Evolutionary conservation across 768 basidiomycete species (phyloP), one percentile per base, ranked within the genome.

Genomic region (Boletus tomentosulus): DNA sequence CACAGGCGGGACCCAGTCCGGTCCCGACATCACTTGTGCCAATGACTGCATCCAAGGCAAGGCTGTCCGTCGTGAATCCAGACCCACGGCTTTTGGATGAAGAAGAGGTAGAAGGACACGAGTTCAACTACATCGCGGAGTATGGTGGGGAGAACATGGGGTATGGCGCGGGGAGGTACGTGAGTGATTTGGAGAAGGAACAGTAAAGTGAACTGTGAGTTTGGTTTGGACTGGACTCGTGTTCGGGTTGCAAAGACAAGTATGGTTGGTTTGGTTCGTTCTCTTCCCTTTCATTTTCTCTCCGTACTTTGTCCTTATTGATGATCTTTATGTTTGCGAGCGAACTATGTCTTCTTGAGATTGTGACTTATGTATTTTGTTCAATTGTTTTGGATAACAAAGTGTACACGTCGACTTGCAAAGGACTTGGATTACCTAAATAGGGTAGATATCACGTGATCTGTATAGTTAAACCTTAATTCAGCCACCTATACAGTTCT

Each of bases 111-210:
- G 45, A 9, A 4, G 16, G 11, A 6, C 78, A 78, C 3, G 70
- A 74, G 13, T 83, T 79, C 59, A 84, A 85, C 63, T 83, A 85
- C 56, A 74, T 83, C 45, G 74, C 75, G 44, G 83, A 80, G 27
- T 86, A 87, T 67, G 64, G 19, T 19, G 19, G 19, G 19, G 19
- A 63, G 30, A 47, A 50, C 15, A 56, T 34, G 30, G 75, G 73
- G 24, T 81, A 81, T 65, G 69, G 64, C 16, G 65, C 72, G 19
- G 78, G 77, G 22, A 74, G 62, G 60, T 81, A 77, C 59, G 70
- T 77, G 27, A 81, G 78, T 38, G 71, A 79, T 63, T 61, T 81
- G 62, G 78, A 79, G 22, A 48, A 9, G 24, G 24, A 30, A 25
- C 53, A 39, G 43, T 39, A 37, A 22, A 22, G 30, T 13, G 28